phyloP scores from a whole-genome alignment of 2,329 filamentous ascomycete species.

The Stachybotrys echinatus region DNA sequence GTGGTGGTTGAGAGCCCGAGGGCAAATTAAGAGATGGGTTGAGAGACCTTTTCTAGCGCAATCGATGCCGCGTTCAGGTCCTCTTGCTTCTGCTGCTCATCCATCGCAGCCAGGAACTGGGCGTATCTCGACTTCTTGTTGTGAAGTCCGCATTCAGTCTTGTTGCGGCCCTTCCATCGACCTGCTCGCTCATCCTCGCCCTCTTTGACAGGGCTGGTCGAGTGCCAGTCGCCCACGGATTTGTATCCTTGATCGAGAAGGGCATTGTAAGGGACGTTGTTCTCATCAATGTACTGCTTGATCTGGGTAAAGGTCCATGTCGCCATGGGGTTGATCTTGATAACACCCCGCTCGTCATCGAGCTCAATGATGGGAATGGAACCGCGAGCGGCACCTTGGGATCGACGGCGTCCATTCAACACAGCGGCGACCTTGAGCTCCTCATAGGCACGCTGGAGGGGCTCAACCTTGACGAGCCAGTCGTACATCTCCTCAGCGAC shows the following conservation, averaged over 20 bases:
- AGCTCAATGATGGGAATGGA: slow-evolving; percentile 88
- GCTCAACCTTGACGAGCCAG: slow-evolving; percentile 96
- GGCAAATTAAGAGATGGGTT: slow-evolving; percentile 16
- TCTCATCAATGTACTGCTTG: slow-evolving; percentile 75
- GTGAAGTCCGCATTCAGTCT: slow-evolving; percentile 98
- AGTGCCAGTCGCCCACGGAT: slow-evolving; percentile 97
- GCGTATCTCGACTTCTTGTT: slow-evolving; percentile 95
- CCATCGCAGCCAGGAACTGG: slow-evolving; percentile 71
- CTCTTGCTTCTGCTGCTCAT: slow-evolving; percentile 57
- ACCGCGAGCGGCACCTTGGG: slow-evolving; percentile 88
- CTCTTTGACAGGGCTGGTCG: slow-evolving; percentile 81
- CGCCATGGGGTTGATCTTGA: slow-evolving; percentile 97
- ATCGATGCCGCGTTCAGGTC: slow-evolving; percentile 15
- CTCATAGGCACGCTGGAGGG: slow-evolving; percentile 83
- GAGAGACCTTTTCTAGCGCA: slow-evolving; percentile 18
- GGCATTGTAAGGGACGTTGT: slow-evolving; percentile 89
- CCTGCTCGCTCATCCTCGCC: slow-evolving; percentile 95
- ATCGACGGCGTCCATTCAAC: slow-evolving; percentile 84
- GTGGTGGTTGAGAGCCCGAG: slow-evolving; percentile 9
- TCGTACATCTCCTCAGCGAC: slow-evolving; percentile 86
- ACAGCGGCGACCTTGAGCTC: slow-evolving; percentile 86
- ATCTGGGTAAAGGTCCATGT: slow-evolving; percentile 93
- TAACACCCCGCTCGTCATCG: slow-evolving; percentile 77
- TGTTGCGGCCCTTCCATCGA: slow-evolving; percentile 91
- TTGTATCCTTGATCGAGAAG: slow-evolving; percentile 95